Evolutionary conservation across 352 stramenopile species (phyloP), one percentile per base, ranked within the genome.

Genomic region (Phytophthora sansomeana): DNA sequence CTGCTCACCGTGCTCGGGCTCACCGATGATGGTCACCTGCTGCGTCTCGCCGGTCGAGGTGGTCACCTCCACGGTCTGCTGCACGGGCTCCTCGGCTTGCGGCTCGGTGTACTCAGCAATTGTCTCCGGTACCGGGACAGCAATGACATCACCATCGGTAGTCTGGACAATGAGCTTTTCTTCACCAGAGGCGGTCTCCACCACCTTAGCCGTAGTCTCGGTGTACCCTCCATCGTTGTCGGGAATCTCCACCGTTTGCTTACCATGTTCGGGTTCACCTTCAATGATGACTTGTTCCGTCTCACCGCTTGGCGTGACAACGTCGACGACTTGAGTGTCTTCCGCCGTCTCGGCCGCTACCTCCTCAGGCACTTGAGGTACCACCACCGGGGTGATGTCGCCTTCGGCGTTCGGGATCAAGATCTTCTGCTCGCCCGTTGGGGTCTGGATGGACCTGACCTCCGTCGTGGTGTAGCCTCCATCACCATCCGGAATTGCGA

Each of bases 381-480:
- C 48, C 16, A 67, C 50, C 16, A 72, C 63, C 1, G 63, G 56
- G 9, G 57, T 67, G 29, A 64, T 72, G 26, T 67, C 56, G 24
- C 63, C 63, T 10, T 63, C 56, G 11, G 39, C 26, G 29, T 61
- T 67, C 14, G 63, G 56, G n/a, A 72, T 72, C 57, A 66, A 19
- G 41, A 72, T 58, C 57, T 72, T 72, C 42, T 72, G 48, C 63
- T 72, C 63, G 3, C 63, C 63, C 1, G 47, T 63, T 2, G 63
- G 42, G 1, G 49, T 72, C 35, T 67, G 41, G 36, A 62, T 53
- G 5, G 42, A 58, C 1, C 28, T 39, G 5, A 72, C 63, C 43
- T 72, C 48, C 57, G 63, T 67, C 32, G 57, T 62, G 5, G 63
- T 47, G 48, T 62, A 72, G 14, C 56, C 63, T 21, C 63, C 63